Percentiles rank a stretch among this genome's conserved stretches.
These are phyloP conservation scores for Dichotomocladium elegans DNA, from an alignment of 371 early-diverging fungal genomes.

Conservation along the genomic window DNA sequence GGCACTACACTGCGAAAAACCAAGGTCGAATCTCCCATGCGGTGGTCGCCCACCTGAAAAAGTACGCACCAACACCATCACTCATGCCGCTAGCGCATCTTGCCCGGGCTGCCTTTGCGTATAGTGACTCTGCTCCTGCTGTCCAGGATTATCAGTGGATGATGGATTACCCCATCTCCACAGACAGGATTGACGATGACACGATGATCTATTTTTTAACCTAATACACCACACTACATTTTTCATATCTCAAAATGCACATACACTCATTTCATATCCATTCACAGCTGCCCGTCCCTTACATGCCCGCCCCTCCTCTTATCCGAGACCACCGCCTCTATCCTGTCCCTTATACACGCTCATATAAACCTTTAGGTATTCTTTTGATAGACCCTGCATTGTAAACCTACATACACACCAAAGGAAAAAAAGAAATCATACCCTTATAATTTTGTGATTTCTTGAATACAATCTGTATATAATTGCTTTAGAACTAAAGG, in stretches of 20 bases:
- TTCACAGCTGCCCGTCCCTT: too few species aligned
- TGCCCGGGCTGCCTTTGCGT: conserved; percentile 13
- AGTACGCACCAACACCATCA: conserved; percentile 13
- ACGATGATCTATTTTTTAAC: neutral
- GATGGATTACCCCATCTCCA: neutral
- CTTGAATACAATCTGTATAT: too few species aligned
- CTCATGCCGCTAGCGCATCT: conserved; percentile 20
- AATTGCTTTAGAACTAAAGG: too few species aligned
- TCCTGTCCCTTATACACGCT: neutral
- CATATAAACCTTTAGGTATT: neutral
- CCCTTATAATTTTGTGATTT: too few species aligned
- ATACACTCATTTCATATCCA: too few species aligned
- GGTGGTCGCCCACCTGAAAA: conserved; percentile 16
- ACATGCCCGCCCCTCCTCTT: too few species aligned
- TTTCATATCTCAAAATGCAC: too few species aligned
- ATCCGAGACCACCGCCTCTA: too few species aligned
- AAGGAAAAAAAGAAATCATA: too few species aligned
- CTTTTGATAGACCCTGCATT: too few species aligned
- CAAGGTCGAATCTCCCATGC: conserved; percentile 20
- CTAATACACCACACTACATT: too few species aligned
- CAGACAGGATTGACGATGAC: neutral
- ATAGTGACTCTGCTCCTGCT: neutral
- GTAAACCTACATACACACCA: too few species aligned
- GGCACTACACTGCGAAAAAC: conserved; percentile 29
- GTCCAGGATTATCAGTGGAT: conserved; percentile 3